Percentiles rank a stretch among this genome's conserved stretches.
Evolutionary conservation across 805 yeast species (phyloP).

Genomic region (Metschnikowia similis): DNA sequence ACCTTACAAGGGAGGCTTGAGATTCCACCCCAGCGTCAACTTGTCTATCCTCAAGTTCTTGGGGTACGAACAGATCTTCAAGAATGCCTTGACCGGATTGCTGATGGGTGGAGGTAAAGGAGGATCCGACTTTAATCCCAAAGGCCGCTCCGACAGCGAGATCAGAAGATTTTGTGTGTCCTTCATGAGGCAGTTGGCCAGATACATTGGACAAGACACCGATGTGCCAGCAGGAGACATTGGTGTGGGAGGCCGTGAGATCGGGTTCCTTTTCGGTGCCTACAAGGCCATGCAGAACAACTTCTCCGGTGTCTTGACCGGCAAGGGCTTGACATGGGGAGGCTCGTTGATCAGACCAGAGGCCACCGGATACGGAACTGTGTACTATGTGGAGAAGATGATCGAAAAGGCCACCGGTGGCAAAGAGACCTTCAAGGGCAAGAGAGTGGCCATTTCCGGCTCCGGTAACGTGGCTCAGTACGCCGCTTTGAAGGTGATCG

Average conservation of each 20-base stretch:
- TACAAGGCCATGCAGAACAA: slow-evolving; percentile 87
- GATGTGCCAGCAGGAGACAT: slow-evolving; percentile 99
- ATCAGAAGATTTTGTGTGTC: slow-evolving; percentile 95
- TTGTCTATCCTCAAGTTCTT: slow-evolving; percentile 91
- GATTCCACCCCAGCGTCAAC: slow-evolving; percentile 97
- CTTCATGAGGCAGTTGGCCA: slow-evolving; percentile 91
- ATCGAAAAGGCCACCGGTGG: slow-evolving; percentile 88
- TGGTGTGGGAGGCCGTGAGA: slow-evolving; percentile 96
- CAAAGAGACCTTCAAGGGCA: slow-evolving; percentile 85
- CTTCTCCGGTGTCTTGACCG: slow-evolving; percentile 97
- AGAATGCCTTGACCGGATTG: slow-evolving; percentile 95
- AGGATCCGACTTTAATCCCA: slow-evolving; percentile 97
- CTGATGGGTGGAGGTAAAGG: slow-evolving; percentile 99
- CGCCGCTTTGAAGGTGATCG: slow-evolving; percentile 96
- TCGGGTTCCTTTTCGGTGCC: slow-evolving; percentile 95
- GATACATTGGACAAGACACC: slow-evolving; percentile 95
- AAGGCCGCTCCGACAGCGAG: slow-evolving; percentile 88
- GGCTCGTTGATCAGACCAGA: slow-evolving; percentile 98
- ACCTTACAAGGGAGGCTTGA: slow-evolving; percentile 98
- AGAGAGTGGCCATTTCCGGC: slow-evolving; percentile 95
- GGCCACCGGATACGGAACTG: slow-evolving; percentile 98
- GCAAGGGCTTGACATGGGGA: slow-evolving; percentile 98
- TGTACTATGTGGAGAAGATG: slow-evolving; percentile 97
- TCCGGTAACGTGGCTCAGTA: slow-evolving; percentile 99
- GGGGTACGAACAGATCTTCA: slow-evolving; percentile 98